A percentile compares a stretch with the other conserved stretches of the same genome.
phyloP scores from a whole-genome alignment of 108 stramenopile species.

The Nitzschia inconspicua region DNA sequence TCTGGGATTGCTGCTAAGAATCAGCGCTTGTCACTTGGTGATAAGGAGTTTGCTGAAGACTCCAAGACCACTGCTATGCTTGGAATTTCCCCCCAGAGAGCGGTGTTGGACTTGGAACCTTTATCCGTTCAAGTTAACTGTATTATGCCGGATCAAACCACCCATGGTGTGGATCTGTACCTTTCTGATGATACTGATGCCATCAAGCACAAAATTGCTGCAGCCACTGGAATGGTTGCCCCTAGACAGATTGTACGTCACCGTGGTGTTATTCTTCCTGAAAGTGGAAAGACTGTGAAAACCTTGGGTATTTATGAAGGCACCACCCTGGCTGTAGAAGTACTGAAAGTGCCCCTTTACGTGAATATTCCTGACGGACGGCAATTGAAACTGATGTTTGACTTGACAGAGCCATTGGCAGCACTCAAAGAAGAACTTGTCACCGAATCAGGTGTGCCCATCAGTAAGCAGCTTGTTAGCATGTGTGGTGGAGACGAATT shows the following conservation, averaged over 20 bases:
- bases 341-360: constrained; percentile 16
- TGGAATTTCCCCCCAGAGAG: constrained; percentile 10
- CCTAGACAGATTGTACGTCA: constrained; percentile 14
- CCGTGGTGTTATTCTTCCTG: constrained; percentile 5
- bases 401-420: neutral
- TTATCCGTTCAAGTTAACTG: neutral
- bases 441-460: constrained; percentile 20
- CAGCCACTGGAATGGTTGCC: constrained; percentile 4
- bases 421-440: constrained; percentile 14
- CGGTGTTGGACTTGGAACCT: constrained; percentile 21
- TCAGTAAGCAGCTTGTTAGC: constrained; percentile 5
- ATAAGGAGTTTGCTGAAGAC: constrained; percentile 4
- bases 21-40: constrained; percentile 5
- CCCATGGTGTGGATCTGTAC: constrained; percentile 1
- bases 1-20: constrained; percentile 21
- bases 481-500: constrained; percentile 4
- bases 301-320: constrained; percentile 20
- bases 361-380: constrained; percentile 19
- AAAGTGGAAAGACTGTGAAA: neutral
- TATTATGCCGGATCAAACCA: constrained; percentile 10
- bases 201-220: constrained; percentile 22
- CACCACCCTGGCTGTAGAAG: constrained; percentile 3
- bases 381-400: constrained; percentile 11
- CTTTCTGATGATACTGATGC: constrained; percentile 6
- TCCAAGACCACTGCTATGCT: neutral